Percentiles rank a stretch among this genome's conserved stretches.
Conservation (phyloP, 768 basidiomycete species). For the Pleurotus giganteus region DNA sequence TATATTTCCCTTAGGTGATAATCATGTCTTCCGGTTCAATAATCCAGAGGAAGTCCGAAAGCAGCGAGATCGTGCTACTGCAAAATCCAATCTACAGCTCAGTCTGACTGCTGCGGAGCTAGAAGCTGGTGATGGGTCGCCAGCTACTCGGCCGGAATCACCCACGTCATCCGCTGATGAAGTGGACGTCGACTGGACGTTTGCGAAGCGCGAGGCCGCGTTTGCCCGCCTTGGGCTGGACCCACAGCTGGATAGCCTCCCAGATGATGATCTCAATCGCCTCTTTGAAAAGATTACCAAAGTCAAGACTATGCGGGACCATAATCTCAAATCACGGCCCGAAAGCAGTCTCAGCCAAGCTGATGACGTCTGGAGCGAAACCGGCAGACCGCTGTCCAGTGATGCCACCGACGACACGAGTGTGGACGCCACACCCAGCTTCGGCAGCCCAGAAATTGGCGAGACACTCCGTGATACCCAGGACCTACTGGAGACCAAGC, state of each 20-base stretch:
- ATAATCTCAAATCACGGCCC: constrained; percentile 76
- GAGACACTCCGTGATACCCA: constrained; percentile 69
- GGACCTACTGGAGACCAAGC: constrained; percentile 69
- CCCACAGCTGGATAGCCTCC: constrained; percentile 87
- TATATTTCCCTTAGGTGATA: constrained; percentile 59
- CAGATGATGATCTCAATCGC: constrained; percentile 92
- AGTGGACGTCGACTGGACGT: constrained; percentile 94
- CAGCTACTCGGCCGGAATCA: constrained; percentile 75
- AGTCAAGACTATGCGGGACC: constrained; percentile 84
- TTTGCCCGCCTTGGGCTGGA: constrained; percentile 83
- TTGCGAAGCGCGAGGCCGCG: constrained; percentile 92
- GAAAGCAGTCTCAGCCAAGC: constrained; percentile 86
- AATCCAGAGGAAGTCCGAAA: constrained; percentile 94
- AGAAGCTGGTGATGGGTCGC: constrained; percentile 45
- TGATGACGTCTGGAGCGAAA: constrained; percentile 89
- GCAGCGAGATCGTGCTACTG: constrained; percentile 77
- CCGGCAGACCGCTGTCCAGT: constrained; percentile 74
- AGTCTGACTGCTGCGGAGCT: constrained; percentile 67
- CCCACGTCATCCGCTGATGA: constrained; percentile 68
- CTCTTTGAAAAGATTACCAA: constrained; percentile 93
- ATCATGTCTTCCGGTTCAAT: constrained; percentile 97
- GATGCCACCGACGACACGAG: constrained; percentile 90
- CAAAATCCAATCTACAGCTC: constrained; percentile 66
- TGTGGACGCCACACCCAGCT: constrained; percentile 60
- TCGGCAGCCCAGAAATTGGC: constrained; percentile 65